phyloP scores from a whole-genome alignment of 805 yeast genomes.

The Saccharomyces paradoxus region DNA sequence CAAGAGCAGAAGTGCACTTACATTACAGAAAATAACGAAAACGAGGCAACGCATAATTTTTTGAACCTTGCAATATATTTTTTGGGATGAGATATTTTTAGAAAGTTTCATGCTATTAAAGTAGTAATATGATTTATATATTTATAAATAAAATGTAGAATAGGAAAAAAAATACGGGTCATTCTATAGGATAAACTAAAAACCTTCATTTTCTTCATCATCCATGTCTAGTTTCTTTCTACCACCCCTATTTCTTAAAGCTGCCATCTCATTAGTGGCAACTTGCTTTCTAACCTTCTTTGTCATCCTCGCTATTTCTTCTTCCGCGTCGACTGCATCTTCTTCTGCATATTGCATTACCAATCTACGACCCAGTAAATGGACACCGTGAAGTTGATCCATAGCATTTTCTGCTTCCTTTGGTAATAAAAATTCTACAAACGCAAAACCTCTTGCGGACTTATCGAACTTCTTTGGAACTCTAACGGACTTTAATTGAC shows the following conservation, averaged over 20 bases:
- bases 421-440: slow-evolving; percentile 79
- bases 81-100: neutral
- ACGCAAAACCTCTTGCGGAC: slow-evolving; percentile 94
- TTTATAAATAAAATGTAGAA: neutral
- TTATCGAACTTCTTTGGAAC: slow-evolving; percentile 95
- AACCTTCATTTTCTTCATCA: slow-evolving; percentile 27
- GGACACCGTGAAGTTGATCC: slow-evolving; percentile 91
- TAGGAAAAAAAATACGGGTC: neutral
- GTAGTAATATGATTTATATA: neutral
- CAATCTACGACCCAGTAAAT: slow-evolving; percentile 87
- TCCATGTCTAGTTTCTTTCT: slow-evolving; percentile 61
- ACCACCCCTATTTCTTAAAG: slow-evolving; percentile 60
- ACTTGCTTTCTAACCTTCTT: slow-evolving; percentile 75
- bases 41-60: neutral
- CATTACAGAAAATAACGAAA: neutral
- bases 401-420: slow-evolving; percentile 92
- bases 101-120: neutral
- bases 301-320: slow-evolving; percentile 85
- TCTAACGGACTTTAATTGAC: slow-evolving; percentile 87
- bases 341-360: slow-evolving; percentile 88
- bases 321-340: slow-evolving; percentile 78
- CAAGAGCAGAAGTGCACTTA: too few relatives aligned
- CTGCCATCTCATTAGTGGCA: slow-evolving; percentile 65
- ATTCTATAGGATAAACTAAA: neutral
- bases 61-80: neutral